Evolutionary conservation across 768 basidiomycete species (phyloP).

Genomic region (Saitozyma podzolica): DNA sequence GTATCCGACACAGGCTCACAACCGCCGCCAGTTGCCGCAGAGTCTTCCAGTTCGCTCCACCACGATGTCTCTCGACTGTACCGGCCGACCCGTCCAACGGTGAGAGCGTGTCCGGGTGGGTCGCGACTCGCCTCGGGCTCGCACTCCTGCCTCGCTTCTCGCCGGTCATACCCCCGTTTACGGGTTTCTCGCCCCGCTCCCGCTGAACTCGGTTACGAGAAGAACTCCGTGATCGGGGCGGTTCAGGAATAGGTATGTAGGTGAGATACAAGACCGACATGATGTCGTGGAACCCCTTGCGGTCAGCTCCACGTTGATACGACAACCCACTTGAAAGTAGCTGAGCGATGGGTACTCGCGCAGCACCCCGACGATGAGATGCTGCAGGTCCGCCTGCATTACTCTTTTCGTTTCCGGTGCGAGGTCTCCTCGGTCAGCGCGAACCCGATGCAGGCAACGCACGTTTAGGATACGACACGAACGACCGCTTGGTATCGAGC

Average conservation of each 20-base stretch:
- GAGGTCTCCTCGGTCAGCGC: slow-evolving; percentile 37
- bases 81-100: too few species aligned
- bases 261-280: slow-evolving; percentile 67
- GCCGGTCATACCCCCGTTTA: too few species aligned
- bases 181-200: too few species aligned
- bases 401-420: slow-evolving; percentile 51
- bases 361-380: slow-evolving; percentile 72
- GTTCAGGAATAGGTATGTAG: slow-evolving; percentile 31
- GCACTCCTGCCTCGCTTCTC: too few species aligned
- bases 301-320: background rate
- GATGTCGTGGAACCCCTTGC: slow-evolving; percentile 88
- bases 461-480: slow-evolving; percentile 91
- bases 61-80: background rate
- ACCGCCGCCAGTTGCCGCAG: slow-evolving; percentile 59
- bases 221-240: slow-evolving; percentile 11
- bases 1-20: slow-evolving; percentile 70
- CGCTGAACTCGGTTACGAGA: background rate
- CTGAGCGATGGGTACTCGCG: slow-evolving; percentile 68
- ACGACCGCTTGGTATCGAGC: slow-evolving; percentile 88
- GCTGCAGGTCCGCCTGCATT: slow-evolving; percentile 68
- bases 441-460: slow-evolving; percentile 36
- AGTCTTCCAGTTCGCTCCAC: slow-evolving; percentile 32
- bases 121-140: too few species aligned
- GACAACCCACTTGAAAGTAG: slow-evolving; percentile 72
- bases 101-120: too few species aligned